Percentiles rank a stretch among this genome's conserved stretches.
Conservation (phyloP, 2,329 filamentous ascomycete species). For the Cadophora malorum region DNA sequence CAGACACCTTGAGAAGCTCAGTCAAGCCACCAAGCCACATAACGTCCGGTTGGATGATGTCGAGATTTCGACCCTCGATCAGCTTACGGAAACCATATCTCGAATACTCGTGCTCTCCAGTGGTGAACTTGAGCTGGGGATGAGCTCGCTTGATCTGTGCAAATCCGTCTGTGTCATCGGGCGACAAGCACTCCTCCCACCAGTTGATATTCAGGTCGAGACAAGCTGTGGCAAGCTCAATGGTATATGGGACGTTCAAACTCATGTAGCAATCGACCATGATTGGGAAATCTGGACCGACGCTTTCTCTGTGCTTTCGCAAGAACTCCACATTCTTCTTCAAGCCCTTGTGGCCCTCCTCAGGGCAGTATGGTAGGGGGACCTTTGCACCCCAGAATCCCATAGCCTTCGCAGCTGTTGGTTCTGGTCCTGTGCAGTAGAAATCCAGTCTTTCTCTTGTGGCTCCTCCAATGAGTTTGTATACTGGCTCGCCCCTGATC, state of each 20-base stretch:
- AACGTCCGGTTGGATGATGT: slow-evolving; percentile 94
- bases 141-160: slow-evolving; percentile 89
- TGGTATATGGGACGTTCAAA: slow-evolving; percentile 89
- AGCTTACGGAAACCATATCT: slow-evolving; percentile 94
- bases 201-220: slow-evolving; percentile 89
- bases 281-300: slow-evolving; percentile 89
- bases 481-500: slow-evolving; percentile 89
- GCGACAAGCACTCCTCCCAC: slow-evolving; percentile 95
- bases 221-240: slow-evolving; percentile 85
- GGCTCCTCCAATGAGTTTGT: slow-evolving; percentile 92
- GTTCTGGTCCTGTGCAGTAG: slow-evolving; percentile 93
- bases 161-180: slow-evolving; percentile 92
- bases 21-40: slow-evolving; percentile 98
- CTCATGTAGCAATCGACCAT: slow-evolving; percentile 99
- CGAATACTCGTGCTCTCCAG: slow-evolving; percentile 94
- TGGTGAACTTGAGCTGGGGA: slow-evolving; percentile 91
- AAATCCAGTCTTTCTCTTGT: slow-evolving; percentile 84
- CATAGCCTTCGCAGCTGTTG: slow-evolving; percentile 79
- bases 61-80: slow-evolving; percentile 87
- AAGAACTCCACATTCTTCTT: slow-evolving; percentile 91
- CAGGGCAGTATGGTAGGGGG: slow-evolving; percentile 85
- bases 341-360: slow-evolving; percentile 82
- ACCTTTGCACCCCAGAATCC: slow-evolving; percentile 94
- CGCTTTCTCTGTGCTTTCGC: slow-evolving; percentile 79
- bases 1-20: slow-evolving; percentile 86